A percentile compares a stretch with the other conserved stretches of the same genome.
phyloP scores from a whole-genome alignment of 345 rosid species.

The Brassica rapa region DNA sequence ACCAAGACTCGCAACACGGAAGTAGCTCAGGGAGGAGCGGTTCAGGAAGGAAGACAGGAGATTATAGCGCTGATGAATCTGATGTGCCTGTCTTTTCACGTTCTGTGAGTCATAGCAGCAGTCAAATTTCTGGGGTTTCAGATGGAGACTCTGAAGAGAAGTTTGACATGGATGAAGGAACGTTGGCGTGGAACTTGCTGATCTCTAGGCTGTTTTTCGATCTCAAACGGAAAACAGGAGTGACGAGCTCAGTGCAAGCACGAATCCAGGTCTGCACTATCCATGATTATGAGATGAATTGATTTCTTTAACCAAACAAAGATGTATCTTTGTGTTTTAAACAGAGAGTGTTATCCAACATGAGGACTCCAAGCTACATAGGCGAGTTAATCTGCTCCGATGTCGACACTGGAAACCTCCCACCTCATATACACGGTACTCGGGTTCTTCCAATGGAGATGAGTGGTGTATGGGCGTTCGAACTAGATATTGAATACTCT shows the following conservation, averaged over 20 bases:
- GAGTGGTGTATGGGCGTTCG: conserved; percentile 91
- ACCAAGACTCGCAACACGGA: background rate
- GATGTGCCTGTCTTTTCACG: conserved; percentile 39
- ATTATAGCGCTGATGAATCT: conserved; percentile 47
- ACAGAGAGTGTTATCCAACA: conserved; percentile 82
- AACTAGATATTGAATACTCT: conserved; percentile 84
- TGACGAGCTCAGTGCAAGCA: conserved; percentile 53
- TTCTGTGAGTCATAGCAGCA: conserved; percentile 49
- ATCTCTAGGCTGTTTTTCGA: conserved; percentile 91
- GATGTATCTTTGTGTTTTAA: conserved; percentile 1
- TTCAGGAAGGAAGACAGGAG: conserved; percentile 36
- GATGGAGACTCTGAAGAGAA: conserved; percentile 69
- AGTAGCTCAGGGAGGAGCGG: conserved; percentile 41
- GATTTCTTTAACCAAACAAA: conserved; percentile 2
- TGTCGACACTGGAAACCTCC: conserved; percentile 67
- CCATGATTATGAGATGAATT: conserved; percentile 7
- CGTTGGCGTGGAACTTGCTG: conserved; percentile 83
- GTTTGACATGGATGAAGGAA: conserved; percentile 68
- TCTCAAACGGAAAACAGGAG: conserved; percentile 51
- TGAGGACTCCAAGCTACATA: conserved; percentile 87
- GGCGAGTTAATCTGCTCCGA: conserved; percentile 72
- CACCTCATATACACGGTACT: conserved; percentile 81
- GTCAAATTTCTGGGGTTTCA: conserved; percentile 50
- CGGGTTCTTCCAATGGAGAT: conserved; percentile 75
- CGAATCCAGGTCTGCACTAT: conserved; percentile 71